Evolutionary conservation across 2,329 filamentous ascomycete species (phyloP).

Genomic region (Aspergillus tubingensis): DNA sequence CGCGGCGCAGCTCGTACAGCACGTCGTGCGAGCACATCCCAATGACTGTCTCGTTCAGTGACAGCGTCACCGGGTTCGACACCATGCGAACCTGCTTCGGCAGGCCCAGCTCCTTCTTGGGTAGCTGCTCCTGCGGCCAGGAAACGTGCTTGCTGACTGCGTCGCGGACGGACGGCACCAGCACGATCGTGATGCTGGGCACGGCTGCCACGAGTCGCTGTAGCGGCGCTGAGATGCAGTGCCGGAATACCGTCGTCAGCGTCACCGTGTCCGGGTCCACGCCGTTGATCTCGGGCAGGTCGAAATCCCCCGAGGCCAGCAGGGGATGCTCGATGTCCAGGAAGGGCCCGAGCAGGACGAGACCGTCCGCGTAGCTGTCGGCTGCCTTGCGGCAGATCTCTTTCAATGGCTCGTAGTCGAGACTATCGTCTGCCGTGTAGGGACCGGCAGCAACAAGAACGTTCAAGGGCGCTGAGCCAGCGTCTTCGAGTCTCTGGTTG

Average conservation of each 20-base stretch:
- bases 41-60: slow-evolving; percentile 81
- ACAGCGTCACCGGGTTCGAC: slow-evolving; percentile 87
- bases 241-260: slow-evolving; percentile 78
- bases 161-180: slow-evolving; percentile 82
- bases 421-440: slow-evolving; percentile 88
- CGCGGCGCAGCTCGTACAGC: slow-evolving; percentile 75
- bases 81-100: slow-evolving; percentile 75
- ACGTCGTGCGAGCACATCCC: slow-evolving; percentile 83
- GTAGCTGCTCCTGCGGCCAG: slow-evolving; percentile 78
- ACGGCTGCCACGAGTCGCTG: slow-evolving; percentile 69
- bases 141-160: slow-evolving; percentile 79
- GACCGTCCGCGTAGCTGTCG: slow-evolving; percentile 71
- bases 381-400: slow-evolving; percentile 77
- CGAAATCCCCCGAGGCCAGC: slow-evolving; percentile 76
- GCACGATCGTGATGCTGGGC: slow-evolving; percentile 76
- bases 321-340: slow-evolving; percentile 89
- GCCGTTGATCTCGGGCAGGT: slow-evolving; percentile 67
- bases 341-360: slow-evolving; percentile 84
- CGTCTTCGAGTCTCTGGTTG: slow-evolving; percentile 67
- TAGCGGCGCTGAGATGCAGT: slow-evolving; percentile 73
- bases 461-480: slow-evolving; percentile 69
- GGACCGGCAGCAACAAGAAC: slow-evolving; percentile 80
- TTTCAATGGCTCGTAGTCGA: slow-evolving; percentile 85
- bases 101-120: slow-evolving; percentile 71
- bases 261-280: slow-evolving; percentile 76